Conservation (phyloP, 495 filamentous ascomycete species). For the Parmelia sp. region DNA sequence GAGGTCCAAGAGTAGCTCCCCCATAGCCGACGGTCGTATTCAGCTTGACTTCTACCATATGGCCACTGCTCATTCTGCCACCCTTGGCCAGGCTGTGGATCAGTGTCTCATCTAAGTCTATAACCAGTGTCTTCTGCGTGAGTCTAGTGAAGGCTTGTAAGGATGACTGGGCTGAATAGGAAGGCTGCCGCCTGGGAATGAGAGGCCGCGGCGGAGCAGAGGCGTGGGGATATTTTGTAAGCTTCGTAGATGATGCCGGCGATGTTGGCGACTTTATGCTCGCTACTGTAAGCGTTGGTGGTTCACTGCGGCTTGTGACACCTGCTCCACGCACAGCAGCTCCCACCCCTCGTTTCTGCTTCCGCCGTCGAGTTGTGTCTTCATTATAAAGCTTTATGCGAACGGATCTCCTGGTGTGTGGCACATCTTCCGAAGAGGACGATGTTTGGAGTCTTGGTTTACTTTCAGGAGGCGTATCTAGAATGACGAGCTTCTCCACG, state of each 20-base stretch:
- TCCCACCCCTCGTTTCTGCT: constrained; percentile 35
- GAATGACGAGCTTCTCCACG: constrained; percentile 4
- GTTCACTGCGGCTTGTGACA: not conserved
- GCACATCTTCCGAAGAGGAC: constrained; percentile 51
- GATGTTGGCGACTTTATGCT: constrained; percentile 87
- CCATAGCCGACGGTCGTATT: constrained; percentile 56
- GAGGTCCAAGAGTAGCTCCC: constrained; percentile 63
- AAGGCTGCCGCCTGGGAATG: constrained; percentile 77
- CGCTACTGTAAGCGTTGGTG: constrained; percentile 36
- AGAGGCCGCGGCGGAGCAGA: constrained; percentile 84
- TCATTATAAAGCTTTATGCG: constrained; percentile 88
- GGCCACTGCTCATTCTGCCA: constrained; percentile 88
- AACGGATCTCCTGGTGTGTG: constrained; percentile 70
- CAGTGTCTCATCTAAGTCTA: constrained; percentile 93
- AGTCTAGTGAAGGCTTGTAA: constrained; percentile 37
- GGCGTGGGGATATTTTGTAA: constrained; percentile 84
- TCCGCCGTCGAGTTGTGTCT: constrained; percentile 58
- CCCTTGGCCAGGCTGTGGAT: constrained; percentile 98
- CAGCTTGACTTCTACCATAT: constrained; percentile 98
- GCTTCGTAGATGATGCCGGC: constrained; percentile 55
- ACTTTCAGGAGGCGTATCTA: constrained; percentile 25
- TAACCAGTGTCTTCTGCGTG: constrained; percentile 81
- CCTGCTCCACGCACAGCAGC: constrained; percentile 25
- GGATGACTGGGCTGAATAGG: constrained; percentile 59
- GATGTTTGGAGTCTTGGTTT: constrained; percentile 47